Evolutionary conservation across 768 basidiomycete genomes (phyloP), one percentile per base, ranked within the genome.

Genomic region (Rhodotorula sphaerocarpa): DNA sequence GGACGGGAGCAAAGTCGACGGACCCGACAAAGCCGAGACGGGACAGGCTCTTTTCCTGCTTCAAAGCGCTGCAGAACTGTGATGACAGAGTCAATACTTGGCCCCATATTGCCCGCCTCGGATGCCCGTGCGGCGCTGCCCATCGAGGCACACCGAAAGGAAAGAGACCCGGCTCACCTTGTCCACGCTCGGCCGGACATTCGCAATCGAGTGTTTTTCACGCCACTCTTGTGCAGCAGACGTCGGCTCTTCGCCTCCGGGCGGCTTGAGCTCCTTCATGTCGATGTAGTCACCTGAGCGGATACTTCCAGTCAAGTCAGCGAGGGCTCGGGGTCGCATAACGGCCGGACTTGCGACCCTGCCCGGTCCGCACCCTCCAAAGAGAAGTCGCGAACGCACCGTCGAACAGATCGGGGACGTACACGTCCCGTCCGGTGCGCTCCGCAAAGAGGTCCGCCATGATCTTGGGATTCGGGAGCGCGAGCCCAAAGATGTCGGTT

Each of bases 401-500:
- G 7, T 44, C 15, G 16, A 60, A n/a, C 16, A 46, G 23, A 34
- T 60, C 59, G 10, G 59, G 59, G 23, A 60, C 52, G 36, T 25
- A 45, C 44, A 53, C 51, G 11, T 6, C 12, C 7, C 45, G 3
- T 2, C 59, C 59, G 9, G 51, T 47, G 7, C 20, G 18, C 0
- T 2, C 11, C 10, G 59, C 50, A 14, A 60, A 25, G 33, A n/a
- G 25, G 45, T 60, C 59, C 18, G 59, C 59, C 21, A 60, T 16
- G 23, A 60, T 30, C 44, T 46, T 53, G 33, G 43, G 20, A 28
- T 54, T 54, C 33, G 51, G 44, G 25, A 60, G 39, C 5, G 51
- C 59, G 23, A 60, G 33, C 14, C 51, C 51, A 27, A 60, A 60
- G 25, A 60, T 21, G 36, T 60, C 59, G 27, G 44, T 50, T 3